phyloP scores from a whole-genome alignment of 176 grass and related monocot genomes.

The Oryza brachyantha region DNA sequence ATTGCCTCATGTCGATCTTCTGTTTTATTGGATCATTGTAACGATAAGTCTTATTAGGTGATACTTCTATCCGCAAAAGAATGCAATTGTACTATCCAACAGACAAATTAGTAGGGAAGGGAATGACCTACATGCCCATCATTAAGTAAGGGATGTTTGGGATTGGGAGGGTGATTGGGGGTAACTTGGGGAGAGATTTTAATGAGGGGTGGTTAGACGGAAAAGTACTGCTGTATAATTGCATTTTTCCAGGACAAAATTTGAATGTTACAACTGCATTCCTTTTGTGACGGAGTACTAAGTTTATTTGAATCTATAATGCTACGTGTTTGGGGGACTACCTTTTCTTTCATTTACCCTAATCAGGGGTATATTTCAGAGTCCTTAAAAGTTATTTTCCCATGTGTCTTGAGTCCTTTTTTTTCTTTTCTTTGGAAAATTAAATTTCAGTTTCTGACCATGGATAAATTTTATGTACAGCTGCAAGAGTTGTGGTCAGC shows the following conservation, averaged over 20 bases:
- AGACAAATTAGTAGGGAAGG: no score
- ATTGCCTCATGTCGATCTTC: not conserved
- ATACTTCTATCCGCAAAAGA: no score
- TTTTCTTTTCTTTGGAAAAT: not conserved
- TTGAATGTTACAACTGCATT: no score
- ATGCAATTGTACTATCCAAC: no score
- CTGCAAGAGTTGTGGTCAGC: conserved; percentile 82
- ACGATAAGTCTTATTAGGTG: not conserved
- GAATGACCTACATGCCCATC: no score
- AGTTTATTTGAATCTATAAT: not conserved
- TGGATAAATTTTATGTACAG: conserved; percentile 41
- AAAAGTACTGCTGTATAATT: no score
- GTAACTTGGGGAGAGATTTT: no score
- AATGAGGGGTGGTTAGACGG: no score
- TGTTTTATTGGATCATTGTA: not conserved
- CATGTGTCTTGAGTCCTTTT: not conserved
- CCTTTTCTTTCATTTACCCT: not conserved
- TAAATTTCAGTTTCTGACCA: not conserved
- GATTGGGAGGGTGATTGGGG: no score
- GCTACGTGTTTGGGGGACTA: not conserved
- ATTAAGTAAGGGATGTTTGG: no score
- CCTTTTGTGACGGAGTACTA: no score
- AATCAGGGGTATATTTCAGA: not conserved
- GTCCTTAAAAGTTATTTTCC: not conserved
- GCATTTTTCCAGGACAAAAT: no score